These are phyloP conservation scores for Pharnaceum exiguum DNA, from an alignment of 148 eudicot species.

Conservation along the genomic window DNA sequence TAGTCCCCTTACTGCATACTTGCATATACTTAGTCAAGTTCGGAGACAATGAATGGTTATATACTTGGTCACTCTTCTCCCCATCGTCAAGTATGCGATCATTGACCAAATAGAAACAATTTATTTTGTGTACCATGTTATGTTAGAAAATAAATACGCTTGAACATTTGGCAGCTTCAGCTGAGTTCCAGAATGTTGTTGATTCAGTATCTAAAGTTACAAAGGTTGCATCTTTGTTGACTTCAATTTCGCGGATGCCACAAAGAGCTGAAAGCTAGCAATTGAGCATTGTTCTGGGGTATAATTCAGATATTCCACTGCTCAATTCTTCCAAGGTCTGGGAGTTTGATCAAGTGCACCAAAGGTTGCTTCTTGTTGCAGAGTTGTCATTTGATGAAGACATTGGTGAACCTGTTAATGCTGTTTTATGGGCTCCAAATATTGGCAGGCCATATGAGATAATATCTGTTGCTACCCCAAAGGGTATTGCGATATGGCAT, in stretches of 20 bases:
- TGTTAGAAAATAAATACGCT: no score
- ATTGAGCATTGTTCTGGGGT: constrained; percentile 81
- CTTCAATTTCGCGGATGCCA: constrained; percentile 86
- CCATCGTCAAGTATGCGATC: no score
- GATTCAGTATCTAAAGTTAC: constrained; percentile 72
- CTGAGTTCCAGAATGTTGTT: constrained; percentile 86
- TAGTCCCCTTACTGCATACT: no score
- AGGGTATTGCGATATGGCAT: constrained; percentile 90
- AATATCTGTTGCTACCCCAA: constrained; percentile 71
- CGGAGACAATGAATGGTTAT: no score
- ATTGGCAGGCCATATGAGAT: constrained; percentile 93
- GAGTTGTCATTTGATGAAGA: constrained; percentile 72
- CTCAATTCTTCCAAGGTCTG: constrained; percentile 90
- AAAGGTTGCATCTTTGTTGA: constrained; percentile 60
- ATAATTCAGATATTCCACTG: constrained; percentile 55
- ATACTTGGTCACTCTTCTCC: no score
- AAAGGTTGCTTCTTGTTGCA: constrained; percentile 98
- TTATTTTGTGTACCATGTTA: no score
- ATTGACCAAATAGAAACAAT: no score
- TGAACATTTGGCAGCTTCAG: constrained; percentile 95
- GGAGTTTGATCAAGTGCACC: constrained; percentile 96
- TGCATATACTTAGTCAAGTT: no score
- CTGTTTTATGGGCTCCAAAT: constrained; percentile 95
- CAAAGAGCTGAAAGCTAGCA: constrained; percentile 64
- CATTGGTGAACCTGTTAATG: constrained; percentile 56